phyloP scores from a whole-genome alignment of 164 flowering plant species.

The Protea cynaroides region DNA sequence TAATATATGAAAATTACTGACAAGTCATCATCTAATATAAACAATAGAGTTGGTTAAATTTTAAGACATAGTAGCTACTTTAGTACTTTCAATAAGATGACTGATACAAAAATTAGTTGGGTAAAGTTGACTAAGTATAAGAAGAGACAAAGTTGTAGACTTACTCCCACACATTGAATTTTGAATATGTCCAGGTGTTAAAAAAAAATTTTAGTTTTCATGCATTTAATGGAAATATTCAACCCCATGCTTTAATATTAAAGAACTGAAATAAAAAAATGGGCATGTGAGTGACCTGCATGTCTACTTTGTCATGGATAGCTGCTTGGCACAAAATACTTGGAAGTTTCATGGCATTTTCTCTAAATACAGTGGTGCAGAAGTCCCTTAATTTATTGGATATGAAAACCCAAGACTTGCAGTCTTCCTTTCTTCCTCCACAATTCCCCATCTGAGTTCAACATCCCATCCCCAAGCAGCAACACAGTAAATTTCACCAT shows the following conservation, averaged over 20 bases:
- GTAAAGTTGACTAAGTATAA: too few species aligned
- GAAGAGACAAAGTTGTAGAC: too few species aligned
- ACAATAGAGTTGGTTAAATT: too few species aligned
- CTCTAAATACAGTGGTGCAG: conserved; percentile 78
- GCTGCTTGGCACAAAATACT: conserved; percentile 36
- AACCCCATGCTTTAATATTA: background rate
- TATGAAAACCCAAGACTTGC: conserved; percentile 96
- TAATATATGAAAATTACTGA: too few species aligned
- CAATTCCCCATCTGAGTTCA: conserved; percentile 82
- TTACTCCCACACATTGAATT: too few species aligned
- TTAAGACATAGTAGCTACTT: too few species aligned
- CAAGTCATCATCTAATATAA: too few species aligned
- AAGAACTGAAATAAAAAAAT: background rate
- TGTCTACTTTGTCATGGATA: conserved; percentile 55
- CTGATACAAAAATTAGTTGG: too few species aligned
- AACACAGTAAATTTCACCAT: conserved; percentile 79
- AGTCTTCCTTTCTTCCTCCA: conserved; percentile 87
- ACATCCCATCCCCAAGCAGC: conserved; percentile 85
- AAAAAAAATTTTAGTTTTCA: too few species aligned
- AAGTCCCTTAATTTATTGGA: conserved; percentile 90
- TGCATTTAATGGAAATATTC: too few species aligned
- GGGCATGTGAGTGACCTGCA: conserved; percentile 54
- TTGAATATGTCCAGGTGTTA: too few species aligned
- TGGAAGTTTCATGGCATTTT: conserved; percentile 80
- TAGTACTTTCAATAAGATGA: too few species aligned